Evolutionary conservation across 495 filamentous ascomycete genomes (phyloP).

Genomic region (Lepidopterella palustris): DNA sequence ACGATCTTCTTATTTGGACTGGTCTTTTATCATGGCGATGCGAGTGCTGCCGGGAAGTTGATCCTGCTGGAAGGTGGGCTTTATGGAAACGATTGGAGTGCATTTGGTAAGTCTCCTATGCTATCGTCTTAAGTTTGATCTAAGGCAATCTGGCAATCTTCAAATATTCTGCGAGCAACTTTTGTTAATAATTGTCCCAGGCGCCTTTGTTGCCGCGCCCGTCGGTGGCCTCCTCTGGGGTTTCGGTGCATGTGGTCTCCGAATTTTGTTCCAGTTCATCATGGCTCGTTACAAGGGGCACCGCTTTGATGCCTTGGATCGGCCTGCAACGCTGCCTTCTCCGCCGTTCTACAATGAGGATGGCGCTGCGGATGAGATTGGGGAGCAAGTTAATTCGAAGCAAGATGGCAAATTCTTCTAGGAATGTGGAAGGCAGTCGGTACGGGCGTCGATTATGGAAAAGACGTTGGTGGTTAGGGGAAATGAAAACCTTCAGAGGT

Average conservation of each 20-base stretch:
- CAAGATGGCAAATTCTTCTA: conserved; percentile 26
- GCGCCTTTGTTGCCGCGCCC: conserved; percentile 72
- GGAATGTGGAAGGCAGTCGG: neutral
- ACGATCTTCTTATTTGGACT: conserved; percentile 71
- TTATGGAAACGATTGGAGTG: conserved; percentile 65
- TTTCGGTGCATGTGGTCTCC: conserved; percentile 49
- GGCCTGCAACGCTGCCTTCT: conserved; percentile 36
- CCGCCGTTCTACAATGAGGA: too few species aligned
- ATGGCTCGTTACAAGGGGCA: conserved; percentile 46
- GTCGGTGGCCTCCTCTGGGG: conserved; percentile 65
- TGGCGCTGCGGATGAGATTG: conserved; percentile 14
- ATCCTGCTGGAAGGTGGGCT: conserved; percentile 63
- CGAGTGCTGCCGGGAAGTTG: conserved; percentile 55
- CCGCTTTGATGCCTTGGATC: conserved; percentile 59
- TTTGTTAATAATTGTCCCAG: conserved; percentile 15
- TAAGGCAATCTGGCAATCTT: too few species aligned
- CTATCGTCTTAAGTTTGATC: too few species aligned
- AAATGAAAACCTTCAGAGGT: too few species aligned
- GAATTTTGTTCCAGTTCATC: conserved; percentile 48
- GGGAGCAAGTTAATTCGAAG: conserved; percentile 9
- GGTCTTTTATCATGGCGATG: conserved; percentile 55
- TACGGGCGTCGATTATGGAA: too few species aligned
- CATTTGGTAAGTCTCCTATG: conserved; percentile 49
- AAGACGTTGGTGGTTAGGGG: too few species aligned
- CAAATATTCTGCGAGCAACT: too few species aligned